Evolutionary conservation across 768 basidiomycete species (phyloP).

Genomic region (Leccinum pellstonianum): DNA sequence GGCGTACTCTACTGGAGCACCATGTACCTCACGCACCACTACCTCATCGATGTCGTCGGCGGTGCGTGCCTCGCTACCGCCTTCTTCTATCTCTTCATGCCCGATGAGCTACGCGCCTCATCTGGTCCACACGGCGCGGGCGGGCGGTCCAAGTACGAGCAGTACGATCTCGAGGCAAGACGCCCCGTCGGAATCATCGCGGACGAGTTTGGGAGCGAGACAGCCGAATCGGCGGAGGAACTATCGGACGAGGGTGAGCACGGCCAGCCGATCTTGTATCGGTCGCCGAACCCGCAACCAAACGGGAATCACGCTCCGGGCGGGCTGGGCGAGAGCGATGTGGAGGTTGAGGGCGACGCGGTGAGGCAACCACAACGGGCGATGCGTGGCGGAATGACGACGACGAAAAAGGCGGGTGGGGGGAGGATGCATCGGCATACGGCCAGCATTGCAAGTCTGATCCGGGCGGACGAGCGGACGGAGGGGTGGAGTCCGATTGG

Average conservation of each 20-base stretch:
- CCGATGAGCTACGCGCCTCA: conserved; percentile 70
- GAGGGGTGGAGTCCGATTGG: conserved; percentile 81
- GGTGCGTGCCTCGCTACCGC: conserved; percentile 88
- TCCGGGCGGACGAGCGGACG: conserved; percentile 70
- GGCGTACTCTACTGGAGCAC: conserved; percentile 94
- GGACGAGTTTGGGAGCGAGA: conserved; percentile 34
- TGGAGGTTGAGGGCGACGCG: neutral
- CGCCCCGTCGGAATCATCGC: conserved; percentile 27
- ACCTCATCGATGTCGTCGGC: conserved; percentile 95
- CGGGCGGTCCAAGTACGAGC: conserved; percentile 60
- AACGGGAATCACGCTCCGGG: neutral
- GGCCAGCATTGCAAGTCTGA: conserved; percentile 80
- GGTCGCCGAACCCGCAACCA: conserved; percentile 52
- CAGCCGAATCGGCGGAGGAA: conserved; percentile 46
- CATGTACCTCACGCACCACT: conserved; percentile 98
- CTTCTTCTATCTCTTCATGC: conserved; percentile 87
- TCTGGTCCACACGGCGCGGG: conserved; percentile 30
- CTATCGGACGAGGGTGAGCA: conserved; percentile 65
- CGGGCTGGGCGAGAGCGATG: neutral
- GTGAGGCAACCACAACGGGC: conserved; percentile 2
- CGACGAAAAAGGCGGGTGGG: conserved; percentile 15
- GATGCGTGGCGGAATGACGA: conserved; percentile 7
- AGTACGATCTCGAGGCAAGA: conserved; percentile 69
- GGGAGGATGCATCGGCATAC: conserved; percentile 67
- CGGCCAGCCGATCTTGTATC: conserved; percentile 61